Base-by-base conservation (phyloP, 345 rosid species). In the Eucalyptus regnans region DNA sequence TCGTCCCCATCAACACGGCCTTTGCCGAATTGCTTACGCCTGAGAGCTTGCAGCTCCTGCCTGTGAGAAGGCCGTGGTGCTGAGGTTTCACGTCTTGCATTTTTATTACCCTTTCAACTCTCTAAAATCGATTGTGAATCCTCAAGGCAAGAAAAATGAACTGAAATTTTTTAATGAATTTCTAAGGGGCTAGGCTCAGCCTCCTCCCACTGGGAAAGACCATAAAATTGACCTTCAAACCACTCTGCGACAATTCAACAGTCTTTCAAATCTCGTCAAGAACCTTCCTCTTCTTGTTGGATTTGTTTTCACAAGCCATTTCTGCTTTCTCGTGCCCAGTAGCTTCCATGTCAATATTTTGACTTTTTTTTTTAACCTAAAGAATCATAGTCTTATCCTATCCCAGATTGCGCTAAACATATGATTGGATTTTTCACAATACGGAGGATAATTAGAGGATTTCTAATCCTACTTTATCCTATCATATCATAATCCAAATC, bases 31-130 rank as follows among this genome's bases (percentile, higher is more conserved):
- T 96, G 33, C 96, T 98, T 3, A 89, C 87, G 16, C 93, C 93
- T n/a, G 92, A 92, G 5, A 94, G 91, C 89, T 90, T 97, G 23
- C 98, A 94, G 90, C 95, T 98, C 1, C 90, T 95, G 51, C 91
- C 98, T 5, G 97, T 96, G 91, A 88, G 86, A 97, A 95, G 89
- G 95, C 95, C 2, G 93, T 94, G 44, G 96, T 97, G 12, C 87
- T 98, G 51, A 94, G 91, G 87, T 98, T 95, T 89, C 99, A 98
- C 62, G 99, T 97, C 13, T 90, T 95, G 66, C 99, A 94, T 91
- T 96, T 98, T 1, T 95, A 97, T 85, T 95, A 98, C 90, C 98
- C 99, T 1, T 93, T 98, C 20, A 99, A 98, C 37, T 95, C 97
- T 2, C 94, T 98, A 5, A 97, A 97, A 89, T 96, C 96, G 48